Base-by-base conservation (phyloP, 2,329 filamentous ascomycete genomes). In the Metarhizium brunneum region DNA sequence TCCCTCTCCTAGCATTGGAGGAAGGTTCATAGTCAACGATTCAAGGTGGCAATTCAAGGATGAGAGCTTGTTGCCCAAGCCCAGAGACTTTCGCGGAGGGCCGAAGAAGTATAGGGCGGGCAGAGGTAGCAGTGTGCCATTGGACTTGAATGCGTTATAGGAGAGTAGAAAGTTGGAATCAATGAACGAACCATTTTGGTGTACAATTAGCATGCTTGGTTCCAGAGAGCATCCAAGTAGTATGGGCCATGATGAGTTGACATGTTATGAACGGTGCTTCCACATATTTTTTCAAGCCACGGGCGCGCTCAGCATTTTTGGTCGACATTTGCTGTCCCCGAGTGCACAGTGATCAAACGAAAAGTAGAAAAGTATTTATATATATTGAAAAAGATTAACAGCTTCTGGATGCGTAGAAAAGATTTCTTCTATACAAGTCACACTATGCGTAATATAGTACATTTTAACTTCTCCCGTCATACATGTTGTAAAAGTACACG, bases 61-160 rank as follows among this genome's bases (percentile, higher is more conserved):
- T 50, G 92, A 96, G 64, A 81, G 79, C 40, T 79, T 88, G 62
- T 78, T 97, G 50, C 92, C 94, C 0, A 92, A 91, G 63, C 92
- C 92, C 25, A 80, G 92, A 64, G 84, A 88, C 2, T 96, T 95
- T 66, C 73, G 78, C 1, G 87, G 87, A n/a, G 84, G 82, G 3
- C 73, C 80, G 20, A 91, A 87, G 68, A 84, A 83, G 68, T 99
- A 97, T 71, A 80, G 92, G 59, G 94, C 94, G 40, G 94, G 94
- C 8, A 82, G 92, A 67, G 92, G 91, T 36, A 96, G 91, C 73
- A 96, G 89, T 75, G 92, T 97, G 62, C 94, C 94, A 35, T 75
- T 97, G 63, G 90, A 97, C 75, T 71, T 99, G 66, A 83, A 77
- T 61, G 76, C 79, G 35, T 57, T 63, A 51, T 60, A 56, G 47